phyloP scores from a whole-genome alignment of 23 red algal genomes.

The Agarophyton chilense region DNA sequence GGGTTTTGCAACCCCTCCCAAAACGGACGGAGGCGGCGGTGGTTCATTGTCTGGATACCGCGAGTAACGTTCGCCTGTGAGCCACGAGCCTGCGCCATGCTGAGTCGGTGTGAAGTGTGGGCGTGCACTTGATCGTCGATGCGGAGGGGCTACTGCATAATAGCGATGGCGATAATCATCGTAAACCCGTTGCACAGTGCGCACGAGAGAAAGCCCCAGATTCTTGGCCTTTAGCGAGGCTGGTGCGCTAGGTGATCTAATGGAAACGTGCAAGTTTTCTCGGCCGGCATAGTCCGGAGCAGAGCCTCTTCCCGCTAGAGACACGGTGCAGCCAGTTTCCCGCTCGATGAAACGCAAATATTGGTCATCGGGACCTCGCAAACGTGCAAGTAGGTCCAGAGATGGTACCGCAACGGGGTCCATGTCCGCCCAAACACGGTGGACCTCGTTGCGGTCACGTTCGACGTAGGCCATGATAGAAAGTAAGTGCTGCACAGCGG shows the following conservation, averaged over 20 bases:
- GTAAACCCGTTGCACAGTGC: conserved; percentile 48
- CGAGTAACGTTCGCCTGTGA: not conserved
- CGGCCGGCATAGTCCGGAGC: not conserved
- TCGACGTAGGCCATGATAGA: conserved; percentile 34
- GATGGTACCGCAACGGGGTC: conserved; percentile 23
- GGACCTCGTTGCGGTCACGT: conserved; percentile 23
- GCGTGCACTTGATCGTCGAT: not conserved
- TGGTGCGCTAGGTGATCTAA: not conserved
- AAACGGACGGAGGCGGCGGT: not conserved
- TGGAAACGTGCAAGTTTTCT: conserved; percentile 49
- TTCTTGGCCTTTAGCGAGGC: not conserved
- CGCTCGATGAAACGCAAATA: conserved; percentile 40
- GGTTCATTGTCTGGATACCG: not conserved
- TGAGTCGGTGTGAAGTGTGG: not conserved
- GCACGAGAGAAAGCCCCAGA: conserved; percentile 38
- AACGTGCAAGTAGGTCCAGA: conserved; percentile 29
- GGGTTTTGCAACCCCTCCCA: not conserved
- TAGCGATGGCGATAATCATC: conserved; percentile 33
- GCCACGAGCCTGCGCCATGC: not conserved
- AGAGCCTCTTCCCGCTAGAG: conserved; percentile 20
- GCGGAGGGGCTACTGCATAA: conserved; percentile 3
- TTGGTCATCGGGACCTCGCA: conserved; percentile 28
- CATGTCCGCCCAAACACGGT: conserved; percentile 74
- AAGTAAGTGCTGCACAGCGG: conserved; percentile 30
- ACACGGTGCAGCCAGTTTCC: conserved; percentile 37